phyloP scores from a whole-genome alignment of 257 asterid species.

The Fraxinus quadrangulata region DNA sequence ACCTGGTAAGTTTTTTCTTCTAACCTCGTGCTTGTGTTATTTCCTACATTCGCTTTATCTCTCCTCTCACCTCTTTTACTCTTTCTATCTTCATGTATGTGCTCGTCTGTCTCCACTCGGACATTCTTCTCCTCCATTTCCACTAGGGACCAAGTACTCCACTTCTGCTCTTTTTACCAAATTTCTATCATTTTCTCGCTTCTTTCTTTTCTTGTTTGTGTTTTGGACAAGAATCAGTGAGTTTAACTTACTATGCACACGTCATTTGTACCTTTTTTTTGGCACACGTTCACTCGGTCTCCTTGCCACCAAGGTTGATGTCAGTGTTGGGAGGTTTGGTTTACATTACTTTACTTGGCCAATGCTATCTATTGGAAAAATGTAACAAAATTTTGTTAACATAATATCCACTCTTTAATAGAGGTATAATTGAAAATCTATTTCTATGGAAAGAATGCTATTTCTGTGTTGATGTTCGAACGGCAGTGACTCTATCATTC shows the following conservation, averaged over 20 bases:
- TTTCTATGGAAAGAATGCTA: neutral
- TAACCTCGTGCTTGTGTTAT: neutral
- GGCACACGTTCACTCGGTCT: neutral
- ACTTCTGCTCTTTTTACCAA: neutral
- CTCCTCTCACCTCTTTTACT: neutral
- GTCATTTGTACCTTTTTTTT: neutral
- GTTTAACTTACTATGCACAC: constrained; percentile 7
- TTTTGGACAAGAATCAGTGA: constrained; percentile 9
- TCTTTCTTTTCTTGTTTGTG: constrained; percentile 1
- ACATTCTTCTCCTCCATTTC: neutral
- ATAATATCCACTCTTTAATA: neutral
- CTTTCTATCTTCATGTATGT: neutral
- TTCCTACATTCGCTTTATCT: neutral
- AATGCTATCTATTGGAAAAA: constrained; percentile 13
- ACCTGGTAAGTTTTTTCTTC: constrained; percentile 34
- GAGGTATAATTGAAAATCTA: neutral
- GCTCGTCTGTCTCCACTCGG: constrained; percentile 3
- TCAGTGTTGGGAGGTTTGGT: neutral
- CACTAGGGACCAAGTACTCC: neutral
- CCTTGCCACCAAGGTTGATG: neutral
- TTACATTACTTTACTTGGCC: neutral
- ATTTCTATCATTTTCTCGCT: constrained; percentile 3
- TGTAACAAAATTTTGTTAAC: neutral
- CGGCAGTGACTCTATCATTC: constrained; percentile 14
- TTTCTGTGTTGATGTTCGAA: neutral